phyloP scores from a whole-genome alignment of 176 grass and related monocot species.

The Musa beccarii region DNA sequence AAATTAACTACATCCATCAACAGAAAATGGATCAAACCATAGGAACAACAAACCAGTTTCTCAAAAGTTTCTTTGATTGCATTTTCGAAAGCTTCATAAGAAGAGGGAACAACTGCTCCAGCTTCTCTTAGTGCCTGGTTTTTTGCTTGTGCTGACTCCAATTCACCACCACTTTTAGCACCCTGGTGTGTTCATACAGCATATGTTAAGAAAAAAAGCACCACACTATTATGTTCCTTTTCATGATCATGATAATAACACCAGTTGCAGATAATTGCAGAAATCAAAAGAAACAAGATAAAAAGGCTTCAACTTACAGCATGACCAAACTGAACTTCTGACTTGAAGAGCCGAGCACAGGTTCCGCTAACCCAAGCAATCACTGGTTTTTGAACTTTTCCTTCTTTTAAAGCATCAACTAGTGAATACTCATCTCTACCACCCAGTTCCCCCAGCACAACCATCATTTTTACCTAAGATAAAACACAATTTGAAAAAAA shows the following conservation, averaged over 20 bases:
- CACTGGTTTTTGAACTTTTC: slow-evolving; percentile 87
- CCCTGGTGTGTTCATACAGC: slow-evolving; percentile 40
- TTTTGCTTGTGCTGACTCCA: slow-evolving; percentile 93
- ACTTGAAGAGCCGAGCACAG: slow-evolving; percentile 83
- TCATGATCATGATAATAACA: not conserved
- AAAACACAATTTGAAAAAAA: not conserved
- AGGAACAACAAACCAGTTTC: slow-evolving; percentile 42
- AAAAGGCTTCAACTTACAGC: slow-evolving; percentile 48
- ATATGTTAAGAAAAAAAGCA: slow-evolving; percentile 11
- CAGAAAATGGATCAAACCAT: not conserved
- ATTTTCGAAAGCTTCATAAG: slow-evolving; percentile 82
- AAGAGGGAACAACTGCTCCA: slow-evolving; percentile 84
- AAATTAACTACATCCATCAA: not conserved
- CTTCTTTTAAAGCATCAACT: slow-evolving; percentile 88
- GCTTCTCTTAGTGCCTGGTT: slow-evolving; percentile 82
- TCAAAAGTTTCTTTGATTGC: slow-evolving; percentile 79
- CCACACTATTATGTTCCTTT: not conserved
- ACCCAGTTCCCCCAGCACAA: slow-evolving; percentile 96
- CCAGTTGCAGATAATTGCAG: not conserved
- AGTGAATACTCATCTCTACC: slow-evolving; percentile 88
- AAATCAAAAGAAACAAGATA: not conserved
- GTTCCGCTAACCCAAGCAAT: slow-evolving; percentile 98
- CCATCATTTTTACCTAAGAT: slow-evolving; percentile 91
- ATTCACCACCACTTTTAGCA: slow-evolving; percentile 86
- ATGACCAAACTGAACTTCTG: slow-evolving; percentile 96